phyloP scores from a whole-genome alignment of 179 eudicot genomes.

The Gypsophila paniculata region DNA sequence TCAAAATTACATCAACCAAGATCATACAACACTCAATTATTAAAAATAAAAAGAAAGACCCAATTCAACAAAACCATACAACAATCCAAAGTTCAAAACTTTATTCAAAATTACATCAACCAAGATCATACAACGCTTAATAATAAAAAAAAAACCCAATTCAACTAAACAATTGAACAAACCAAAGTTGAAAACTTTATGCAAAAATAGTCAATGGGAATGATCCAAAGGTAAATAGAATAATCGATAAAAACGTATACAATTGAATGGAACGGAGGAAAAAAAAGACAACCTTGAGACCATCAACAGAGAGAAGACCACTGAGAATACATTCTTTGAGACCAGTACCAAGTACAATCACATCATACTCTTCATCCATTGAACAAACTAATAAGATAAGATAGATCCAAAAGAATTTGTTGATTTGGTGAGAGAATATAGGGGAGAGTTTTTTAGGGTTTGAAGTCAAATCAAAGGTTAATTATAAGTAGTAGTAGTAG shows the following conservation, averaged over 20 bases:
- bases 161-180: neutral
- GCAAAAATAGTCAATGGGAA: neutral
- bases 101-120: too few species aligned
- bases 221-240: neutral
- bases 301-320: slow-evolving; percentile 71
- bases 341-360: slow-evolving; percentile 69
- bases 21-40: neutral
- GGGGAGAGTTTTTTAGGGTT: too few species aligned
- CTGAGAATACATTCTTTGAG: slow-evolving; percentile 80
- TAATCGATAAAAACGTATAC: too few species aligned
- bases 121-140: neutral
- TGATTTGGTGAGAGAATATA: too few species aligned
- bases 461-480: too few species aligned
- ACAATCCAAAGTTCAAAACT: too few species aligned
- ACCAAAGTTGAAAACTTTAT: neutral
- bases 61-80: too few species aligned
- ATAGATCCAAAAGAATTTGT: too few species aligned
- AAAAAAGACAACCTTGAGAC: slow-evolving; percentile 43
- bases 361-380: slow-evolving; percentile 78
- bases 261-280: too few species aligned
- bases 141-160: neutral
- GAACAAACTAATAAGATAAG: too few species aligned
- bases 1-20: too few species aligned
- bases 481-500: too few species aligned
- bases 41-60: neutral